Evolutionary conservation across 2,329 filamentous ascomycete genomes (phyloP), one percentile per base, ranked within the genome.

Genomic region (Aspergillus pseudoterreus): DNA sequence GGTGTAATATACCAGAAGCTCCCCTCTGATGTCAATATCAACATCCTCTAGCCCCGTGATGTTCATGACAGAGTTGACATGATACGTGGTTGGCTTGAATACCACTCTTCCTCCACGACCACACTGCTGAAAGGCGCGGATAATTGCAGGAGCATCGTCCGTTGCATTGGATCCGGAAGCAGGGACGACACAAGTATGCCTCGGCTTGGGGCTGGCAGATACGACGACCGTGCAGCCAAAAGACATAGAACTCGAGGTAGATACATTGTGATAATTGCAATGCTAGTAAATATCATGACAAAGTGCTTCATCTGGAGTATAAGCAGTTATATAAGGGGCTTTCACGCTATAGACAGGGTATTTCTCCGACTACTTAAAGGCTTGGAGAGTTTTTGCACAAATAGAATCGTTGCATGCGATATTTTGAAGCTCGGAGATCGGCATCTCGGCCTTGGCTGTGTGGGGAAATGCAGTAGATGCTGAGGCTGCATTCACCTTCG

Each of bases 141-240:
- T 56, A 44, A 82, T 80, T 36, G 79, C 75, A 6, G 78, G 76
- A 21, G 76, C 74, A 61, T 82, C 79, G 57, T 81, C 78, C 2
- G 62, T 64, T 0, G 48, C 44, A 35, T 55, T 58, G 24, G 49
- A 65, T 4, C 53, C 57, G 3, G 46, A 53, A 0, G 56, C 52
- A 9, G 52, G 53, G 10, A 62, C 44, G 9, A 52, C 22, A 24
- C 56, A 57, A 14, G 43, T 51, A 17, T 49, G 24, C 19, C 39
- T 49, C 22, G 39, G 39, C 39, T 17, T 15, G 15, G 27, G 27
- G 30, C 12, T 27, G 27, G 27, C n/a, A 32, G 17, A 43, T n/a
- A 38, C 35, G 14, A 12, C 12, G 5, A 17, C 9, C 4, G 15
- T 6, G 6, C 14, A 17, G 35, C 35, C 1, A 38, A 17, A 8